Conservation (phyloP, 1,139 yeast species). For the Pichia sp. region DNA sequence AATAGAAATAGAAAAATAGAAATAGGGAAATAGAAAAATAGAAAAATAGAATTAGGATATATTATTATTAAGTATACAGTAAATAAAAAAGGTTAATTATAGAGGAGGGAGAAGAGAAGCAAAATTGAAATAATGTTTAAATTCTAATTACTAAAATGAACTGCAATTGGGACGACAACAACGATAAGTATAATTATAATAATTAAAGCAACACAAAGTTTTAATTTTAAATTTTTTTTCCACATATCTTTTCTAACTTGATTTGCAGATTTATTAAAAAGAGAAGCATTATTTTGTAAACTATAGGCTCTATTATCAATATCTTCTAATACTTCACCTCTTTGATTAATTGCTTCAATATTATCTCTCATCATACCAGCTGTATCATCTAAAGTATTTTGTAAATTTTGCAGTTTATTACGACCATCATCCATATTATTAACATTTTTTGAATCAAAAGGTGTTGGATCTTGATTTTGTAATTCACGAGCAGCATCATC, state of each 20-base stretch:
- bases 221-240: constrained; percentile 98
- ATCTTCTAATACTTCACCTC: constrained; percentile 88
- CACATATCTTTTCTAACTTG: constrained; percentile 98
- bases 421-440: constrained; percentile 7
- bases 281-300: constrained; percentile 88
- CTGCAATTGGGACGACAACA: constrained; percentile 90
- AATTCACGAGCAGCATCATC: constrained; percentile 27
- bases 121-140: neutral
- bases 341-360: constrained; percentile 89
- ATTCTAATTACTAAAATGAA: constrained; percentile 55
- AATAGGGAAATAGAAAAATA: too few species aligned
- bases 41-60: too few species aligned
- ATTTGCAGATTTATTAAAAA: constrained; percentile 95
- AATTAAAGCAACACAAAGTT: constrained; percentile 81
- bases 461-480: constrained; percentile 13
- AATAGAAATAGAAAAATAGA: too few species aligned
- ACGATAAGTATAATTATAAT: constrained; percentile 76
- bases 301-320: constrained; percentile 93
- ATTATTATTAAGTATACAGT: too few species aligned
- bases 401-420: constrained; percentile 26
- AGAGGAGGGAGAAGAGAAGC: neutral
- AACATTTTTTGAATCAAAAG: constrained; percentile 7
- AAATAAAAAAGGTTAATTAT: neutral
- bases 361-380: constrained; percentile 98
- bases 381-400: constrained; percentile 49